Evolutionary conservation across 306 rosid genomes (phyloP), one percentile per base, ranked within the genome.

Genomic region (Corylus heterophylla): DNA sequence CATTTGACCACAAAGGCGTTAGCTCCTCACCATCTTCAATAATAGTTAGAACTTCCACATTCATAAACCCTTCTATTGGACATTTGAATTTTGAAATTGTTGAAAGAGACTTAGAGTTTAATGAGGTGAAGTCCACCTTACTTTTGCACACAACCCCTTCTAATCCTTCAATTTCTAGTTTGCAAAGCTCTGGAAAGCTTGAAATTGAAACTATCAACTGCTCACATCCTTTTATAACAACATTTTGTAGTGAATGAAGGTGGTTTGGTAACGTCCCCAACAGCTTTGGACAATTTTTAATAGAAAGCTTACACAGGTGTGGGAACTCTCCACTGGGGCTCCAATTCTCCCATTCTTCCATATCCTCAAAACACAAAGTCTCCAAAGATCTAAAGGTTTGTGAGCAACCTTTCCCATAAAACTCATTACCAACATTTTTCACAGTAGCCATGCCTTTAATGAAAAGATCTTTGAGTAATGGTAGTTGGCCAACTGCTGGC

Each of bases 361-460:
- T 31, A 20, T 50, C 2, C 17, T 0, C 3, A 4, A 76, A 37
- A 11, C 11, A 8, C 48, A 64, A 39, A 20, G 0, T 31, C 20
- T 76, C 54, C n/a, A 76, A 37, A 8, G 31, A 16, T 8, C 0
- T 22, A 50, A 76, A 76, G 50, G 44, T 12, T 64, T 35, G 45
- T 1, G 54, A 62, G 12, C 62, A 14, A 2, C 73, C 47, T 13
- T 45, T 73, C 17, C 79, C 79, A 48, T 31, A 62, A 76, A 76
- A 76, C n/a, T 76, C 79, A 18, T 6, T 8, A 62, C 79, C 79
- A 66, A 63, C 50, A 1, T 4, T 63, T 25, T 76, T 69, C 31
- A 76, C 37, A 17, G 7, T 5, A 0, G 22, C 29, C 68, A 54
- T 22, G 9, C 54, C n/a, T 42, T 1, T 14, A 2, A 74, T 59